Conservation (phyloP, 2,329 filamentous ascomycete genomes). For the Verticillium zaregamsianum region DNA sequence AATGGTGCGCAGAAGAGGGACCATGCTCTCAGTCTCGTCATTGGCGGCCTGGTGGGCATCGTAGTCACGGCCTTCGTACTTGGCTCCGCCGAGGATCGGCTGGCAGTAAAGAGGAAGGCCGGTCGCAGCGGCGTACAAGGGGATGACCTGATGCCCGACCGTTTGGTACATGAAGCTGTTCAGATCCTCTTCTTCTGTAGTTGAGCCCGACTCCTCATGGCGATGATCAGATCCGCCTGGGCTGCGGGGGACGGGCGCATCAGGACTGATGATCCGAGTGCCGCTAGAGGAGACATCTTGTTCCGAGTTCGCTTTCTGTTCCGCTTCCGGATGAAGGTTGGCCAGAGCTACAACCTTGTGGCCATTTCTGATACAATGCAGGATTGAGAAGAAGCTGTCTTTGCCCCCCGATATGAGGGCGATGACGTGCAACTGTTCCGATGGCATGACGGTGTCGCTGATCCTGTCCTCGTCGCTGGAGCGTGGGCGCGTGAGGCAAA, state of each 20-base stretch:
- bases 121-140: constrained; percentile 76
- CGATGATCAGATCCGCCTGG: background rate
- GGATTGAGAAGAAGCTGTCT: constrained; percentile 89
- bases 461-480: background rate
- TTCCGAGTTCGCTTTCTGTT: background rate
- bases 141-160: constrained; percentile 82
- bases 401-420: constrained; percentile 94
- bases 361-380: constrained; percentile 84
- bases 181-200: constrained; percentile 48
- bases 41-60: constrained; percentile 23
- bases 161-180: constrained; percentile 99
- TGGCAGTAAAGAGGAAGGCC: constrained; percentile 80
- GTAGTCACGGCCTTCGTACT: constrained; percentile 72
- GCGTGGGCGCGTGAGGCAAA: no score
- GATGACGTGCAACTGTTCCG: constrained; percentile 67
- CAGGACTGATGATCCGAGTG: background rate
- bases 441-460: constrained; percentile 29
- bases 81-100: constrained; percentile 67
- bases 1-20: constrained; percentile 68
- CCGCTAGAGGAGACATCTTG: background rate
- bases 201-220: background rate
- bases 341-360: constrained; percentile 84
- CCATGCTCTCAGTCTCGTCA: constrained; percentile 87
- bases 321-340: constrained; percentile 67
- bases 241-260: background rate